phyloP scores from a whole-genome alignment of 495 filamentous ascomycete genomes.

The Letharia lupina region DNA sequence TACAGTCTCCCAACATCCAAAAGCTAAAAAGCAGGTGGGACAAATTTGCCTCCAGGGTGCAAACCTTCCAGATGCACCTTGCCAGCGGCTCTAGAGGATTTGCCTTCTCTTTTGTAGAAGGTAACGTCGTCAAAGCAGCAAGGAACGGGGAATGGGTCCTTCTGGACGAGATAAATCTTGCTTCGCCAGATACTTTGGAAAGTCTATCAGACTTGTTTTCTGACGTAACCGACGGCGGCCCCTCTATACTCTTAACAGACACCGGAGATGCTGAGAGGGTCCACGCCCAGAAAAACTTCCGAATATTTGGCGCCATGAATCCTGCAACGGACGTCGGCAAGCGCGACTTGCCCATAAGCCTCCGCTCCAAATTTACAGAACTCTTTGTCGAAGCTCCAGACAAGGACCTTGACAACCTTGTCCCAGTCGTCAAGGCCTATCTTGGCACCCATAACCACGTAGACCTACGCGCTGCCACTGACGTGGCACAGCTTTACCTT shows the following conservation, averaged over 20 bases:
- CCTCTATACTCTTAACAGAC: constrained; percentile 83
- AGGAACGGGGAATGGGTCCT: constrained; percentile 96
- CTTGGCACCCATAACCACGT: constrained; percentile 58
- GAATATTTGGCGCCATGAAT: constrained; percentile 98
- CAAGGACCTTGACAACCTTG: constrained; percentile 68
- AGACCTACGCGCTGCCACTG: constrained; percentile 57
- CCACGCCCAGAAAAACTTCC: constrained; percentile 83
- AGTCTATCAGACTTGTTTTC: constrained; percentile 81
- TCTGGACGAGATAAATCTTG: constrained; percentile 96
- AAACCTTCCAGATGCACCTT: constrained; percentile 72
- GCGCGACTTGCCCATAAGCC: constrained; percentile 76
- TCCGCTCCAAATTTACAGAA: constrained; percentile 86
- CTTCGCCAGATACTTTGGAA: constrained; percentile 87
- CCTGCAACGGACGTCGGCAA: constrained; percentile 96
- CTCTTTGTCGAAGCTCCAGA: constrained; percentile 88
- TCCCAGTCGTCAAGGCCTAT: constrained; percentile 78
- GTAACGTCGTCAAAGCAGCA: constrained; percentile 84
- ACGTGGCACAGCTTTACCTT: constrained; percentile 78
- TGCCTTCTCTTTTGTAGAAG: constrained; percentile 91
- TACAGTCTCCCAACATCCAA: constrained; percentile 59
- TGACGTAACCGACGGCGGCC: constrained; percentile 52
- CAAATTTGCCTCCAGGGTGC: constrained; percentile 64
- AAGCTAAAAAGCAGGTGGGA: constrained; percentile 70
- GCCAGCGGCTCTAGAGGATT: constrained; percentile 71
- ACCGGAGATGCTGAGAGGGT: constrained; percentile 84